Evolutionary conservation across 495 filamentous ascomycete species (phyloP).

Genomic region (Annulohypoxylon maeteangense): DNA sequence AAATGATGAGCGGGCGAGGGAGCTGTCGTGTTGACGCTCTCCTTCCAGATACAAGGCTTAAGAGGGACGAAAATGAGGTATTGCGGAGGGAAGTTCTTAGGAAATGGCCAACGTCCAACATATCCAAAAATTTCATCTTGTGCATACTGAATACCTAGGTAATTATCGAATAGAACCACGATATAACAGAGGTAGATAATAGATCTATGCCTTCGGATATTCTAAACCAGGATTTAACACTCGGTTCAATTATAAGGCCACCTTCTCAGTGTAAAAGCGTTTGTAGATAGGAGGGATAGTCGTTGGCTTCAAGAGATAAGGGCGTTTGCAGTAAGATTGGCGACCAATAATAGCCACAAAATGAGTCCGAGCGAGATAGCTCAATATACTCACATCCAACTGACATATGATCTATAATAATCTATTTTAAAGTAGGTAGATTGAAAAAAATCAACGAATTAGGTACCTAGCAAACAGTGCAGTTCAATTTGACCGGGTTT

Average conservation of each 20-base stretch:
- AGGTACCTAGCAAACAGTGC: background rate
- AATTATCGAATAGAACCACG: too few relatives aligned
- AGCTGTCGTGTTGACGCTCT: background rate
- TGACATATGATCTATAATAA: background rate
- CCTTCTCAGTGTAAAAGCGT: too few relatives aligned
- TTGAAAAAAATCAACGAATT: background rate
- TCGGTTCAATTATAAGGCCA: too few relatives aligned
- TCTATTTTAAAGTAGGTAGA: background rate
- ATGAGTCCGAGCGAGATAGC: too few relatives aligned
- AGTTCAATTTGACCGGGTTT: background rate
- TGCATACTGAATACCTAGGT: background rate
- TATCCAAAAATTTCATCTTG: background rate
- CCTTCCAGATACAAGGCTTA: background rate
- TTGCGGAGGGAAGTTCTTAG: background rate
- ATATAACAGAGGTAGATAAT: background rate
- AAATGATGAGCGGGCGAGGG: constrained; percentile 43
- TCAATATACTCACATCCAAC: background rate
- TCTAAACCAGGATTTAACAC: background rate
- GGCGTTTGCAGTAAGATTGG: background rate
- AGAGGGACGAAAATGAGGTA: background rate
- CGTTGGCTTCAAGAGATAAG: background rate
- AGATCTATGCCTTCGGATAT: background rate
- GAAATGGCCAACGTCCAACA: background rate
- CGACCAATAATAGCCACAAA: background rate
- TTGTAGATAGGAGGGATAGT: background rate